These are phyloP conservation scores for Kockovaella imperatae DNA, from an alignment of 768 basidiomycete genomes.

Conservation along the genomic window DNA sequence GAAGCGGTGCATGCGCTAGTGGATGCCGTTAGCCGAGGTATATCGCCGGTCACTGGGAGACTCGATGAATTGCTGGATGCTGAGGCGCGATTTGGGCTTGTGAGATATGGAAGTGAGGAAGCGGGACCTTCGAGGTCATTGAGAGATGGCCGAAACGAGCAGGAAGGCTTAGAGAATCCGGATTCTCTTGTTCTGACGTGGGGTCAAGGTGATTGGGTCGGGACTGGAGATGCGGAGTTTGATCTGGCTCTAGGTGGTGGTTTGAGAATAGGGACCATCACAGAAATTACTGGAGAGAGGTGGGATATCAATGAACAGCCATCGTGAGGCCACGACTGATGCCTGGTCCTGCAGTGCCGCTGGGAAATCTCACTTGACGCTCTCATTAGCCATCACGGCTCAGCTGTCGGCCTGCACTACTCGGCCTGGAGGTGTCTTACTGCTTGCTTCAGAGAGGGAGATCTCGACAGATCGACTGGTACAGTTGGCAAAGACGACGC, in stretches of 20 bases:
- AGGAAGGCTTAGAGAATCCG: constrained; percentile 7
- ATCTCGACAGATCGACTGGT: constrained; percentile 35
- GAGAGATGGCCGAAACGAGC: not conserved
- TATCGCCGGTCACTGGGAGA: constrained; percentile 33
- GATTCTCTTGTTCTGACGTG: no score
- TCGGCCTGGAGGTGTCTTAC: constrained; percentile 50
- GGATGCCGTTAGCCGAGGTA: constrained; percentile 50
- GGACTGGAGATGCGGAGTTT: constrained; percentile 65
- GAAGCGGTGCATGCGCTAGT: constrained; percentile 45
- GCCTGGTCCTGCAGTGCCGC: constrained; percentile 57
- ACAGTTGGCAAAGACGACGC: constrained; percentile 24
- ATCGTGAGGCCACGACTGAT: constrained; percentile 7
- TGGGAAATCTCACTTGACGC: constrained; percentile 86
- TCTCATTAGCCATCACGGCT: constrained; percentile 71
- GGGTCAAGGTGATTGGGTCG: constrained; percentile 53
- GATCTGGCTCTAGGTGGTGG: constrained; percentile 72
- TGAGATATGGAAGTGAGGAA: not conserved
- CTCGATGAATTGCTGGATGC: constrained; percentile 11
- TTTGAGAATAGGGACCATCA: constrained; percentile 66
- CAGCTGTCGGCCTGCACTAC: constrained; percentile 57
- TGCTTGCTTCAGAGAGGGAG: constrained; percentile 41
- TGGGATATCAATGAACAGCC: constrained; percentile 40
- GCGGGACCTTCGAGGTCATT: not conserved
- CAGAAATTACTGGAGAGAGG: constrained; percentile 88
- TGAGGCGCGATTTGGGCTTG: not conserved